Evolutionary conservation across 192 early-diverging fungal species (phyloP), one percentile per base, ranked within the genome.

Genomic region (Coemansia sp.): DNA sequence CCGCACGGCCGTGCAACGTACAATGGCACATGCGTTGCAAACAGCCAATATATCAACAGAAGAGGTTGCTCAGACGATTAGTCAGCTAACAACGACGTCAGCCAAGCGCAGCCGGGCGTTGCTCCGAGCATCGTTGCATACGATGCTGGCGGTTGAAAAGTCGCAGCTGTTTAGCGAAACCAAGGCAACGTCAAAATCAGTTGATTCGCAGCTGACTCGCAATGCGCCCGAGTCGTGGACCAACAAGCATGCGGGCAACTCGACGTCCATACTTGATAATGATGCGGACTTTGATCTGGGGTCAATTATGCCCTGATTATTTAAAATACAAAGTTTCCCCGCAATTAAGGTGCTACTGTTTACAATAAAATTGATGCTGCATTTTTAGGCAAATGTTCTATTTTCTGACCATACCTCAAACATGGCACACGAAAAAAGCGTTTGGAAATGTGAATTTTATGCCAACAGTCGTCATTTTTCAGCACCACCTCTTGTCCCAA

Each of bases 141-240:
- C 68, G 10, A 17, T 57, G 45, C 55, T 80, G 62, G 77, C 77
- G 1, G 77, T 80, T 0, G 77, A 80, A 49, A 67, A 69, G 31
- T 68, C 65, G 56, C 57, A 57, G 37, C 35, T 74, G 54, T 80
- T 80, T 29, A 67, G 37, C 26, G 56, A 62, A 22, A 23, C 61
- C 35, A 52, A 43, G 12, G 17, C 21, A 17, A 25, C 43, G 35
- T 9, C 35, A 12, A 56, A 56, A 17, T 48, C 37, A 0, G 53
- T 7, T 0, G 35, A 37, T 17, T 17, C 52, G 53, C 26, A 7
- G 4, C 21, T 59, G 41, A 23, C 55, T 22, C 22, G 29, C 6
- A 22, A 37, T 6, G 67, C 59, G 41, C 64, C 68, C 4, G 60
- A 8, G 2, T 21, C 45, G 11, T 75, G 68, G 68, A 70, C 68